Conservation (phyloP, 192 early-diverging fungal genomes). For the Coemansia sp. region DNA sequence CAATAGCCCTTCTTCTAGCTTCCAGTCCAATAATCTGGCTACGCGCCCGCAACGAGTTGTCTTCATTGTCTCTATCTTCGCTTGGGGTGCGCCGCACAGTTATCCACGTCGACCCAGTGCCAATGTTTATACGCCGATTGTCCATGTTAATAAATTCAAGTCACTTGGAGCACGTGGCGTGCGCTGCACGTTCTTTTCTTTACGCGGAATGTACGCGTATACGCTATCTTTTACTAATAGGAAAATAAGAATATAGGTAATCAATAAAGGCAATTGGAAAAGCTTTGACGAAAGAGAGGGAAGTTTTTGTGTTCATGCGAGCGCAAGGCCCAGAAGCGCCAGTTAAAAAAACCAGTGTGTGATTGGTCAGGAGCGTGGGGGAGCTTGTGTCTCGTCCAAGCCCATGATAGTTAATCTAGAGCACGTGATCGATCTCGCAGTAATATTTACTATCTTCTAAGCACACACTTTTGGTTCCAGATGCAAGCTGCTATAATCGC, state of each 20-base stretch:
- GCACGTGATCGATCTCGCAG: neutral
- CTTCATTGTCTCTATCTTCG: neutral
- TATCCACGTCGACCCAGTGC: slow-evolving; percentile 43
- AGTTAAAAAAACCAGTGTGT: neutral
- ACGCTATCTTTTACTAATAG: neutral
- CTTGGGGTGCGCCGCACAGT: slow-evolving; percentile 16
- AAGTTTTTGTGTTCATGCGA: neutral
- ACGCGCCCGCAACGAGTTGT: neutral
- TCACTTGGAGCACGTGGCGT: neutral
- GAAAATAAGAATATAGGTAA: neutral
- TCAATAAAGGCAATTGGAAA: neutral
- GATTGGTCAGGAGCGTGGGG: neutral
- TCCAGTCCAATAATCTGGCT: neutral
- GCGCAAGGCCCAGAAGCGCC: neutral
- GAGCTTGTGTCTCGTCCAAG: neutral
- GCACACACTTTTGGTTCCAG: too few relatives aligned
- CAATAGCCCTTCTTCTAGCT: neutral
- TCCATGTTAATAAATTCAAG: slow-evolving; percentile 15
- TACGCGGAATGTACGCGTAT: neutral
- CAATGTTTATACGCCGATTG: slow-evolving; percentile 21
- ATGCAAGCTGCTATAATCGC: neutral
- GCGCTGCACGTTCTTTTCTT: neutral
- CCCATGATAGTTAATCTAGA: neutral
- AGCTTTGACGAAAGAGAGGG: neutral
- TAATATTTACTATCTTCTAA: neutral